phyloP scores from a whole-genome alignment of 2,329 filamentous ascomycete genomes.

The Verticillium zaregamsianum region DNA sequence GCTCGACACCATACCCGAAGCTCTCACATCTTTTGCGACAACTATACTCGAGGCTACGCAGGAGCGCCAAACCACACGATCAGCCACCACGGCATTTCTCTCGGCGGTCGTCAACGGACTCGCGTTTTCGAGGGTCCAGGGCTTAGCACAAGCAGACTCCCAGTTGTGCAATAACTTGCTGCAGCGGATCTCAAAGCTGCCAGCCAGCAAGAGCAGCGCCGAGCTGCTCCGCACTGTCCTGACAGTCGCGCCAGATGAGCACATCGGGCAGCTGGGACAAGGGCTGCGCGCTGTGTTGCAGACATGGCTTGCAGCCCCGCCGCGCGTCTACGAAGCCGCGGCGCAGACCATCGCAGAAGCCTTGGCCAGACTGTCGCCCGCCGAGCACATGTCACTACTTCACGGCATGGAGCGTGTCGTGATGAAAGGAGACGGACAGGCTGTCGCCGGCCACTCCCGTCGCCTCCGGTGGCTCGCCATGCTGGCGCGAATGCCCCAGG shows the following conservation, averaged over 20 bases:
- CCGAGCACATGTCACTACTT: constrained; percentile 4
- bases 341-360: neutral
- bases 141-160: neutral
- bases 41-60: neutral
- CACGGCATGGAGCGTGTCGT: neutral
- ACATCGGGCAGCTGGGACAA: constrained; percentile 4
- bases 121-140: constrained; percentile 5
- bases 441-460: neutral
- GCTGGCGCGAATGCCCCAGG: constrained; percentile 13
- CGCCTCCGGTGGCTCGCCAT: constrained; percentile 12
- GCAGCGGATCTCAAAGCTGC: constrained; percentile 3
- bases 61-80: neutral
- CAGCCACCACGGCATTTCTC: constrained; percentile 6
- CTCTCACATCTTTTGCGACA: constrained; percentile 7
- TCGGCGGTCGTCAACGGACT: constrained; percentile 12
- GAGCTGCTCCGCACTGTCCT: constrained; percentile 6
- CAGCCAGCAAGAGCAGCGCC: neutral
- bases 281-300: constrained; percentile 9
- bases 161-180: constrained; percentile 7
- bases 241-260: neutral
- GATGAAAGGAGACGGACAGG: neutral
- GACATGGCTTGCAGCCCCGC: constrained; percentile 2
- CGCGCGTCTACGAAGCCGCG: neutral
- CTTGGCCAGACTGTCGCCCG: neutral
- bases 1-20: neutral